phyloP scores from a whole-genome alignment of 148 eudicot genomes.

The Talinum fruticosum region DNA sequence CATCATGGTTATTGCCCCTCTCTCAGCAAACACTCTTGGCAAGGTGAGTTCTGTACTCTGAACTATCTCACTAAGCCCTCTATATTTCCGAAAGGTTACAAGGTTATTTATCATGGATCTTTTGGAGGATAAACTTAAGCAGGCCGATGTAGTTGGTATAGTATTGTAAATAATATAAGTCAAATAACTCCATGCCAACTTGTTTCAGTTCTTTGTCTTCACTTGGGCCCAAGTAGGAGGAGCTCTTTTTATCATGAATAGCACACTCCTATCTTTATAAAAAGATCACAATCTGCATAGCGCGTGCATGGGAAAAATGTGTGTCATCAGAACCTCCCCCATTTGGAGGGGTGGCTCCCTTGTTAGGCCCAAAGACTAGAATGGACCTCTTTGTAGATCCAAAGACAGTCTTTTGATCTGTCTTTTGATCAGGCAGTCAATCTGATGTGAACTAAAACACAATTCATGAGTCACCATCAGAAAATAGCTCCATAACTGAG shows the following conservation, averaged over 20 bases:
- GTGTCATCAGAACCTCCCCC: not conserved
- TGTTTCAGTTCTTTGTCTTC: not conserved
- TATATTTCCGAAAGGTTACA: not conserved
- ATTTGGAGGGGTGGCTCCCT: not conserved
- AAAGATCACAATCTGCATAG: not conserved
- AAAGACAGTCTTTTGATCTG: not conserved
- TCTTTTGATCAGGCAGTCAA: not conserved
- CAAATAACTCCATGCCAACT: not conserved
- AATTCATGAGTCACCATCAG: not conserved
- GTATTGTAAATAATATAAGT: no score
- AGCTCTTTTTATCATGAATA: not conserved
- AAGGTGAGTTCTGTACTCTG: constrained; percentile 45
- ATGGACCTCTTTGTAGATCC: not conserved
- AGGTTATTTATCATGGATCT: not conserved
- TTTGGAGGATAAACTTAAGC: no score
- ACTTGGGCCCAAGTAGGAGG: not conserved
- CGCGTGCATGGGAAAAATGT: not conserved
- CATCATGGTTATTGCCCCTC: constrained; percentile 91
- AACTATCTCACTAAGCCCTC: not conserved
- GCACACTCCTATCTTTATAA: not conserved
- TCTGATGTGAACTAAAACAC: not conserved
- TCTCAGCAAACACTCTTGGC: constrained; percentile 90
- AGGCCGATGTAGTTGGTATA: no score
- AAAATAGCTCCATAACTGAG: not conserved
- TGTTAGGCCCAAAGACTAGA: not conserved